Conservation (phyloP, 768 basidiomycete genomes). For the Mycena venus region DNA sequence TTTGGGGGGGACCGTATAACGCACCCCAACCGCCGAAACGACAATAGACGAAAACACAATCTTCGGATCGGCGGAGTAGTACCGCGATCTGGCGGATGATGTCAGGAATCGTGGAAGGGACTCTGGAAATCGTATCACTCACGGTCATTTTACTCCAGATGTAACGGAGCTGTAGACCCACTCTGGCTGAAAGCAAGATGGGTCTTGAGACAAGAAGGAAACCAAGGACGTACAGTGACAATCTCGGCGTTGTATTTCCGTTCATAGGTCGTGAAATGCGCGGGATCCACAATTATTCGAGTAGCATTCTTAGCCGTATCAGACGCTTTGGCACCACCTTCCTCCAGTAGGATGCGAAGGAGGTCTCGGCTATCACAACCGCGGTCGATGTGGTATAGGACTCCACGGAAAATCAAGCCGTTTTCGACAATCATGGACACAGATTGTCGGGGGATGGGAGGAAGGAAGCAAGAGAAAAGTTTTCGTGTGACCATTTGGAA, state of each 20-base stretch:
- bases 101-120: background rate
- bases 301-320: background rate
- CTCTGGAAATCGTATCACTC: background rate
- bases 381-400: background rate
- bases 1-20: background rate
- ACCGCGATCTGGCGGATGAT: background rate
- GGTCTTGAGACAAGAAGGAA: too few relatives aligned
- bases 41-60: conserved; percentile 1
- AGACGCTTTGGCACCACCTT: background rate
- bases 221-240: background rate
- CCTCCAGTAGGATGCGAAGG: background rate
- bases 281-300: background rate
- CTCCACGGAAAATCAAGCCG: background rate
- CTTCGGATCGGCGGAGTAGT: background rate
- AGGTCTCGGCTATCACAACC: background rate
- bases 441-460: background rate
- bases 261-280: background rate
- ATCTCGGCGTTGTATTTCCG: background rate
- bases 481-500: background rate
- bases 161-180: conserved; percentile 7
- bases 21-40: background rate
- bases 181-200: background rate
- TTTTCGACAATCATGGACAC: background rate
- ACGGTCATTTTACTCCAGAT: background rate
- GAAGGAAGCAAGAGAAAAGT: background rate